Percentiles rank a stretch among this genome's conserved stretches.
These are phyloP conservation scores for Prunus davidiana DNA, from an alignment of 306 rosid species.

Conservation along the genomic window DNA sequence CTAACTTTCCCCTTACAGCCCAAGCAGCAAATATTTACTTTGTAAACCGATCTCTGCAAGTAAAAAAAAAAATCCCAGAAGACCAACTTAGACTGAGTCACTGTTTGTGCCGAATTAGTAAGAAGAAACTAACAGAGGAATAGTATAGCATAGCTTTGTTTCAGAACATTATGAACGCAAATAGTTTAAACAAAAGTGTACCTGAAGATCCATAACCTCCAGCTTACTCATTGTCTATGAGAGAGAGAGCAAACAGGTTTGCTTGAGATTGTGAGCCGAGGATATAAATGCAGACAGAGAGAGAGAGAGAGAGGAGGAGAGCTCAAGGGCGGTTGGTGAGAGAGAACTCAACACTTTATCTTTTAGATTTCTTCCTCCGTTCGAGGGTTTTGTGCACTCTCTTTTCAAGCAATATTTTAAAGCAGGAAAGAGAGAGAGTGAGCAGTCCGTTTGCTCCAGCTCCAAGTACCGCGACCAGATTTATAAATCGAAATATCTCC, in stretches of 20 bases:
- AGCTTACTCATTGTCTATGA: slow-evolving; percentile 64
- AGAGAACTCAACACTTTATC: slow-evolving; percentile 30
- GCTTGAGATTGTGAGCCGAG: background rate
- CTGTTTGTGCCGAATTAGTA: background rate
- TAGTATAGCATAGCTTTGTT: background rate
- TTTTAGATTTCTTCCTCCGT: slow-evolving; percentile 20
- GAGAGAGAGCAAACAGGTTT: slow-evolving; percentile 1
- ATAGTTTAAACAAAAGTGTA: slow-evolving; percentile 15
- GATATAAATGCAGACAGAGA: slow-evolving; percentile 2
- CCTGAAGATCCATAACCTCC: slow-evolving; percentile 76
- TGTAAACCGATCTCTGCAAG: slow-evolving; percentile 66
- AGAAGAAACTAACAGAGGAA: background rate
- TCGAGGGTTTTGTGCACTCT: slow-evolving; percentile 32
- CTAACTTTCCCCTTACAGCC: slow-evolving; percentile 80
- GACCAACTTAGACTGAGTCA: background rate
- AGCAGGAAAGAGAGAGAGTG: background rate
- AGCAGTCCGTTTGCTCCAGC: background rate
- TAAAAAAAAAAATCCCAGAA: slow-evolving; percentile 16
- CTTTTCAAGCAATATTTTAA: slow-evolving; percentile 2
- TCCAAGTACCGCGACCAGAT: background rate
- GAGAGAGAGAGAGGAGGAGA: slow-evolving; percentile 9
- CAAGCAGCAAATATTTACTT: slow-evolving; percentile 80
- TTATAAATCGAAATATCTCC: background rate
- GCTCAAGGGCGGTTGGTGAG: slow-evolving; percentile 37
- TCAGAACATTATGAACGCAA: slow-evolving; percentile 3